Conservation (phyloP, 1,139 yeast genomes). For the Candida tunisiensis region DNA sequence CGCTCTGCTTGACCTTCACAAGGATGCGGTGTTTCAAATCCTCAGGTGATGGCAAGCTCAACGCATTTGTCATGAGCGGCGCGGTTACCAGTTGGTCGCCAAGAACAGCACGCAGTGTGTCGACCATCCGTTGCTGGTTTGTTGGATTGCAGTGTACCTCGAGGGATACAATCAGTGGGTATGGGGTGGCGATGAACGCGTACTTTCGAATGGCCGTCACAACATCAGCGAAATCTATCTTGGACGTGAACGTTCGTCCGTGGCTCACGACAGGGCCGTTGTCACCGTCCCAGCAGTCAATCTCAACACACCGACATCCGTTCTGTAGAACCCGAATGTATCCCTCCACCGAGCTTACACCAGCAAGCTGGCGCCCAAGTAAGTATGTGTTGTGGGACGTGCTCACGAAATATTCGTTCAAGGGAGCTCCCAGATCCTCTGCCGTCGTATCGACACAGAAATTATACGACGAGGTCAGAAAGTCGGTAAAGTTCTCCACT, state of each 20-base stretch:
- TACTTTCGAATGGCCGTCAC: conserved; percentile 58
- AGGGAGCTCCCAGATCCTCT: conserved; percentile 45
- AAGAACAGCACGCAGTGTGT: conserved; percentile 34
- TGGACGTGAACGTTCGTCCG: conserved; percentile 67
- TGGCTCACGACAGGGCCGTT: conserved; percentile 81
- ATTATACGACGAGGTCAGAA: conserved; percentile 31
- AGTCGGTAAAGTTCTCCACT: conserved; percentile 34
- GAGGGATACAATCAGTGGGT: conserved; percentile 73
- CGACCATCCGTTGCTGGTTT: conserved; percentile 44
- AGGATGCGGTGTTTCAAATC: conserved; percentile 53
- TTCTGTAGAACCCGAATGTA: conserved; percentile 78
- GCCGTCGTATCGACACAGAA: conserved; percentile 16
- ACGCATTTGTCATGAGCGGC: conserved; percentile 18
- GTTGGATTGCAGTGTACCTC: conserved; percentile 62
- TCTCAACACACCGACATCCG: conserved; percentile 86
- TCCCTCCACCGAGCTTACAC: conserved; percentile 81
- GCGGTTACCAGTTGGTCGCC: conserved; percentile 39
- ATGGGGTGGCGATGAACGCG: conserved; percentile 72
- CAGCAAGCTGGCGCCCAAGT: conserved; percentile 79
- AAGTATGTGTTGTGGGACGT: conserved; percentile 93
- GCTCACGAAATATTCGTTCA: conserved; percentile 75
- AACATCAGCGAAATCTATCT: conserved; percentile 55
- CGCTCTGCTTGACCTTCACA: conserved; percentile 56
- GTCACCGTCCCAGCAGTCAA: conserved; percentile 89
- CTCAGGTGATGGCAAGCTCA: conserved; percentile 50